Evolutionary conservation across 2,329 filamentous ascomycete genomes (phyloP).

Genomic region (Boeremia exigua): DNA sequence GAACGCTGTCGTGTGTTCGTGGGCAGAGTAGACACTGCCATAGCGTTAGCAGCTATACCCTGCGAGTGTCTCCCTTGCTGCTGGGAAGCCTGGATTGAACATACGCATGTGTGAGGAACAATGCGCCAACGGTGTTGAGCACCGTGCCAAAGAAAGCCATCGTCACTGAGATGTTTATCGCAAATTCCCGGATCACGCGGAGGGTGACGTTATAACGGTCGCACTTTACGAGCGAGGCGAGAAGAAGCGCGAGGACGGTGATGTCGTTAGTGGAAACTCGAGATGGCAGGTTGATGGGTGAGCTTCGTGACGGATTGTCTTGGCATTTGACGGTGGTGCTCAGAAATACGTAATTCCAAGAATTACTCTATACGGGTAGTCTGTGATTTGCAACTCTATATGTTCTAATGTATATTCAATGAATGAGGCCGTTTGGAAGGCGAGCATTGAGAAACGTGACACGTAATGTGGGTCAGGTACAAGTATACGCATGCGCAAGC

Average conservation of each 20-base stretch:
- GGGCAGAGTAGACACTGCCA: constrained; percentile 88
- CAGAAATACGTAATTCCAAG: not conserved
- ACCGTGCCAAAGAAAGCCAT: constrained; percentile 77
- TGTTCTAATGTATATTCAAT: no score
- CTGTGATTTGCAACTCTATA: no score
- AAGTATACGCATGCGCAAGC: not conserved
- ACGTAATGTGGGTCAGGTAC: not conserved
- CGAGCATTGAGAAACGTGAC: no score
- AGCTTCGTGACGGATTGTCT: constrained; percentile 11
- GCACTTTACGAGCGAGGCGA: not conserved
- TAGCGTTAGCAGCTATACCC: constrained; percentile 28
- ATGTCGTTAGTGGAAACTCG: not conserved
- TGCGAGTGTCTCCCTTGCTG: not conserved
- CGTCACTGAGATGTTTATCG: not conserved
- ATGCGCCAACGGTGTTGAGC: constrained; percentile 74
- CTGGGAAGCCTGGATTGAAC: constrained; percentile 42
- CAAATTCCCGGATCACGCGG: no score
- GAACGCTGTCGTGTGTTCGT: constrained; percentile 84
- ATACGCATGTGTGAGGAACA: constrained; percentile 88
- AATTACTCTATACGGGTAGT: not conserved
- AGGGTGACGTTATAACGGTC: not conserved
- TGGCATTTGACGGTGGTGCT: not conserved
- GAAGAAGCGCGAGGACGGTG: not conserved
- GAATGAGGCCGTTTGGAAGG: no score
- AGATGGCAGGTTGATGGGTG: not conserved